Conservation (phyloP, 768 basidiomycete species). For the Cystofilobasidium ferigula region DNA sequence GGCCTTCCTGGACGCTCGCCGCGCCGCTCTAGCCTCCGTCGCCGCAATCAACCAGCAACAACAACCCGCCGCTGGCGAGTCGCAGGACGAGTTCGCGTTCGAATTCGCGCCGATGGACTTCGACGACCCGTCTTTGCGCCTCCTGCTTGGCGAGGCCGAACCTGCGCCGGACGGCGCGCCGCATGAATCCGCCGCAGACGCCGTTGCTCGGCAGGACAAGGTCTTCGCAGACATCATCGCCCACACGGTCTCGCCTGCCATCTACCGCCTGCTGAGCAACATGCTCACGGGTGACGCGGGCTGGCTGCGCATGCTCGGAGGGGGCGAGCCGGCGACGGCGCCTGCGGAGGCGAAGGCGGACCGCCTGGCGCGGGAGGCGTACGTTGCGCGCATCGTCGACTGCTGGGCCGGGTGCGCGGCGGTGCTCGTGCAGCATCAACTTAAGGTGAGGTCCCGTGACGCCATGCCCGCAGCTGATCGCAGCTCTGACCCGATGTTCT, state of each 20-base stretch:
- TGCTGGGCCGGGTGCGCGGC: constrained; percentile 65
- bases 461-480: too few relatives aligned
- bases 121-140: constrained; percentile 23
- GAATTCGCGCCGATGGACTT: constrained; percentile 51
- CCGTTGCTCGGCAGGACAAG: not conserved
- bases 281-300: constrained; percentile 36
- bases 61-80: constrained; percentile 41
- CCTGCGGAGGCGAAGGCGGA: constrained; percentile 46
- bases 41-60: constrained; percentile 35
- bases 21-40: constrained; percentile 42
- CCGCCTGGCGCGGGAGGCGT: constrained; percentile 37
- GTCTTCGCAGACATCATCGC: constrained; percentile 12
- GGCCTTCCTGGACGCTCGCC: constrained; percentile 53
- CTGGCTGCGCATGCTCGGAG: constrained; percentile 51
- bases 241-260: constrained; percentile 43
- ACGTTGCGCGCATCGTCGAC: constrained; percentile 52
- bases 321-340: constrained; percentile 59
- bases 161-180: constrained; percentile 47
- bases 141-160: constrained; percentile 56
- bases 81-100: constrained; percentile 47
- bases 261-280: constrained; percentile 50
- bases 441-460: constrained; percentile 41
- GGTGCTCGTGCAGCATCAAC: constrained; percentile 49
- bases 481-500: not conserved
- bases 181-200: not conserved